A percentile compares a stretch with the other conserved stretches of the same genome.
Conservation (phyloP, 106 monocot genomes). For the Dactylorhiza incarnata region DNA sequence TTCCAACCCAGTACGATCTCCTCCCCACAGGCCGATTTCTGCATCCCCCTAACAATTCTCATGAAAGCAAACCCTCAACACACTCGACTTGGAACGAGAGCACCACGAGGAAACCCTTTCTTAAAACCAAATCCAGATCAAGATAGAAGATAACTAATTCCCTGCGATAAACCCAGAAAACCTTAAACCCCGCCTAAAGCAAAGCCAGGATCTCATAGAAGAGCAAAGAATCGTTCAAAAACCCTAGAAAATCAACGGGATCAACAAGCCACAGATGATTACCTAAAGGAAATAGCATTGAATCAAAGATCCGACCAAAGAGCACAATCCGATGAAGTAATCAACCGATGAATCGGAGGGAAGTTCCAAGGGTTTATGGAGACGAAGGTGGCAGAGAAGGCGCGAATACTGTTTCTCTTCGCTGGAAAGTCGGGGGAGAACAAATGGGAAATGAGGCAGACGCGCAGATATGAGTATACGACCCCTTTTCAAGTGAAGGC, state of each 20-base stretch:
- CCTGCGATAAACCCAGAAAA: constrained; percentile 1
- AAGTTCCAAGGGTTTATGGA: not conserved
- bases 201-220: not conserved
- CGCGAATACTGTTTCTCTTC: not conserved
- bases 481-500: not conserved
- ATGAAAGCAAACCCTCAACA: constrained; percentile 17
- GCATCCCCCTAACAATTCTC: constrained; percentile 27
- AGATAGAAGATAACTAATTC: not conserved
- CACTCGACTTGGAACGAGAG: not conserved
- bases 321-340: not conserved
- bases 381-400: not conserved
- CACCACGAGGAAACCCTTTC: constrained; percentile 5
- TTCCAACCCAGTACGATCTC: constrained; percentile 21
- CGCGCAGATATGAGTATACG: not conserved
- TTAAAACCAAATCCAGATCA: constrained; percentile 5
- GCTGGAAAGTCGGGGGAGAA: not conserved
- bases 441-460: not conserved
- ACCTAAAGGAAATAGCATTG: not conserved
- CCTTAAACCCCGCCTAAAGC: not conserved
- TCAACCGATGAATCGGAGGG: constrained; percentile 4
- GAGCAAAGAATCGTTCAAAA: not conserved
- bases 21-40: constrained; percentile 20
- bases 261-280: not conserved
- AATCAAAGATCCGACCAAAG: not conserved
- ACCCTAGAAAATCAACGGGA: not conserved